Percentiles rank a stretch among this genome's conserved stretches.
Evolutionary conservation across 2,329 filamentous ascomycete genomes (phyloP).

Genomic region (Calonectria pauciramosa): DNA sequence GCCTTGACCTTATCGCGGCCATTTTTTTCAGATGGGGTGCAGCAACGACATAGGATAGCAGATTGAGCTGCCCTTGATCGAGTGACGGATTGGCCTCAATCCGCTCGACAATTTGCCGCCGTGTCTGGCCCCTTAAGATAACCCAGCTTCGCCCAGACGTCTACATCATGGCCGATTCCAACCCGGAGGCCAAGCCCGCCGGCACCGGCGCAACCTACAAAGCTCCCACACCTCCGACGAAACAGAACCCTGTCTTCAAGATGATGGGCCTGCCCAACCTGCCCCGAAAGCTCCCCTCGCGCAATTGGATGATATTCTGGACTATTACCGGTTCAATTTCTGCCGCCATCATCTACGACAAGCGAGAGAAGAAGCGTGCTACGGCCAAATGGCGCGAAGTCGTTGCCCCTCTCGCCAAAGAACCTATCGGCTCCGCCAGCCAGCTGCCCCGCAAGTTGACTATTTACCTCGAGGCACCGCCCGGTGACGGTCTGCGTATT

Average conservation of each 20-base stretch:
- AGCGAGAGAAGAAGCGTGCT: conserved; percentile 86
- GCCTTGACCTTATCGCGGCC: conserved; percentile 34
- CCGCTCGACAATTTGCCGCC: conserved; percentile 3
- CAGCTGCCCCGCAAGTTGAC: conserved; percentile 87
- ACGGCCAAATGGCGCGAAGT: conserved; percentile 89
- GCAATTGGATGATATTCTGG: conserved; percentile 98
- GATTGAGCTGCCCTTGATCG: conserved; percentile 28
- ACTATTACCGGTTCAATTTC: conserved; percentile 83
- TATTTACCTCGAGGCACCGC: conserved; percentile 87
- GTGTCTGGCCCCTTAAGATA: background rate
- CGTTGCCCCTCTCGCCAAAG: conserved; percentile 86
- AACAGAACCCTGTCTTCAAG: conserved; percentile 77
- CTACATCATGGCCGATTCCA: conserved; percentile 42
- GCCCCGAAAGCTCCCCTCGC: conserved; percentile 87
- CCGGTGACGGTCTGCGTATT: conserved; percentile 84
- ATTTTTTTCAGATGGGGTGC: conserved; percentile 38
- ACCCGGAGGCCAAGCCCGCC: conserved; percentile 43
- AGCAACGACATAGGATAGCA: conserved; percentile 31
- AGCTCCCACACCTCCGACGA: conserved; percentile 58
- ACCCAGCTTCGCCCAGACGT: background rate
- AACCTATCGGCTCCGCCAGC: conserved; percentile 76
- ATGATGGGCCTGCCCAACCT: conserved; percentile 90
- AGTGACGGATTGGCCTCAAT: conserved; percentile 14
- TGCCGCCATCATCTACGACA: conserved; percentile 89
- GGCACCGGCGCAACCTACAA: conserved; percentile 44